Percentiles rank a stretch among this genome's conserved stretches.
These are phyloP conservation scores for Rossbeevera mucosa DNA, from an alignment of 768 basidiomycete genomes.

Conservation along the genomic window DNA sequence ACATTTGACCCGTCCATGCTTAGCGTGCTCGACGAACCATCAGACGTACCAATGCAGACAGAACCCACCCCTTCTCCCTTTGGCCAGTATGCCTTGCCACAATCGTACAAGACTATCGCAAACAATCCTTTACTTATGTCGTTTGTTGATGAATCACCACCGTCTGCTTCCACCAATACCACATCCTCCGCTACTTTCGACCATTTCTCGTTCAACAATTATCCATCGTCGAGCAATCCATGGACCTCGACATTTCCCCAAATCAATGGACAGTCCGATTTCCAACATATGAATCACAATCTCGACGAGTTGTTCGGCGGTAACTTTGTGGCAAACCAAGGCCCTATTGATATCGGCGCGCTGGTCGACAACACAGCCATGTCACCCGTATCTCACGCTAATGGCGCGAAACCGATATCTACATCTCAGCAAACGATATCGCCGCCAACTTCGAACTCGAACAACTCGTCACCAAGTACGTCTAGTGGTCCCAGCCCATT, in stretches of 20 bases:
- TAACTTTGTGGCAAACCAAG: constrained; percentile 30
- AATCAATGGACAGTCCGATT: constrained; percentile 18
- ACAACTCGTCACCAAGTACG: constrained; percentile 25
- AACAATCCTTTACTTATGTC: constrained; percentile 83
- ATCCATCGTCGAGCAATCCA: constrained; percentile 35
- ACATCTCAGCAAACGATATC: constrained; percentile 14
- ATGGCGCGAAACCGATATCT: constrained; percentile 16
- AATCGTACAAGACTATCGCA: constrained; percentile 71
- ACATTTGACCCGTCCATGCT: constrained; percentile 69
- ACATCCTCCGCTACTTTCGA: constrained; percentile 22
- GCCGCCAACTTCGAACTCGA: constrained; percentile 17
- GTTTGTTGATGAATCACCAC: constrained; percentile 55
- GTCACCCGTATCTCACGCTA: constrained; percentile 47
- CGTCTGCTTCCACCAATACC: constrained; percentile 20
- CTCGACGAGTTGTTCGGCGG: constrained; percentile 48
- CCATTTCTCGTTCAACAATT: constrained; percentile 41
- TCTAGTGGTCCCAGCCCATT: constrained; percentile 25
- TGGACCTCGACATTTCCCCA: constrained; percentile 23
- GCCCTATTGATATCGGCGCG: constrained; percentile 31
- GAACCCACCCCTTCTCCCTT: constrained; percentile 48
- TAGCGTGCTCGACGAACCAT: constrained; percentile 59
- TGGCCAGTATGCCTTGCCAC: constrained; percentile 43
- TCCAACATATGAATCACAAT: constrained; percentile 21
- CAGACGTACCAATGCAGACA: constrained; percentile 54
- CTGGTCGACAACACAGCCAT: constrained; percentile 30